Evolutionary conservation across 306 rosid genomes (phyloP).

Genomic region (Cicer chorassanicum): DNA sequence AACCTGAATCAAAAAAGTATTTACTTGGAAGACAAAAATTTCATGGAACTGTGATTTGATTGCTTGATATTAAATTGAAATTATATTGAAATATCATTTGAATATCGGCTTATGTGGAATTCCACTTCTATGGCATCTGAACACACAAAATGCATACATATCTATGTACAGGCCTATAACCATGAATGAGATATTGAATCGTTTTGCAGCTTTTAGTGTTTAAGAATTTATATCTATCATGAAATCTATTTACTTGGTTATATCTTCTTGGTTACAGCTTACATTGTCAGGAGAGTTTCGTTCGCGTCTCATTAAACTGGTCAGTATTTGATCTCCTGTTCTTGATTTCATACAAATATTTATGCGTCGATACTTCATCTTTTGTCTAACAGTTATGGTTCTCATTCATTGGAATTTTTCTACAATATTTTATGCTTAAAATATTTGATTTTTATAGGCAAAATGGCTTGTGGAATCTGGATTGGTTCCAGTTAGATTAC

Average conservation of each 20-base stretch:
- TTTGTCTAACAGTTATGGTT: slow-evolving; percentile 21
- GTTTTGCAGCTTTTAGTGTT: slow-evolving; percentile 27
- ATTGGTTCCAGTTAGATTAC: slow-evolving; percentile 82
- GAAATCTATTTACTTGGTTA: slow-evolving; percentile 33
- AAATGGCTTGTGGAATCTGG: slow-evolving; percentile 92
- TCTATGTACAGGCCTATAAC: not conserved
- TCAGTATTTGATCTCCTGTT: slow-evolving; percentile 52
- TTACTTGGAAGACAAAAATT: not conserved
- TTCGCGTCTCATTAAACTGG: slow-evolving; percentile 85
- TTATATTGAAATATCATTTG: slow-evolving; percentile 7
- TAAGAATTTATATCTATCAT: slow-evolving; percentile 14
- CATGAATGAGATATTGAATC: slow-evolving; percentile 7
- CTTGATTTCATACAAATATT: slow-evolving; percentile 30
- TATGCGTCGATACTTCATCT: slow-evolving; percentile 14
- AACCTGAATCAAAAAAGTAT: not conserved
- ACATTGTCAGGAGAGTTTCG: slow-evolving; percentile 88
- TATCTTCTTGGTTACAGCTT: slow-evolving; percentile 62
- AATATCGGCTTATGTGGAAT: not conserved
- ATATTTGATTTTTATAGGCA: slow-evolving; percentile 57
- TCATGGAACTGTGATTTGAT: not conserved
- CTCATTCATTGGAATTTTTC: not conserved
- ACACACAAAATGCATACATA: not conserved
- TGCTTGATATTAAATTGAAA: slow-evolving; percentile 1
- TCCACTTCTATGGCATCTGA: not conserved
- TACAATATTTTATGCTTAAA: slow-evolving; percentile 23